Evolutionary conservation across 148 eudicot species (phyloP).

Genomic region (Talinum fruticosum): DNA sequence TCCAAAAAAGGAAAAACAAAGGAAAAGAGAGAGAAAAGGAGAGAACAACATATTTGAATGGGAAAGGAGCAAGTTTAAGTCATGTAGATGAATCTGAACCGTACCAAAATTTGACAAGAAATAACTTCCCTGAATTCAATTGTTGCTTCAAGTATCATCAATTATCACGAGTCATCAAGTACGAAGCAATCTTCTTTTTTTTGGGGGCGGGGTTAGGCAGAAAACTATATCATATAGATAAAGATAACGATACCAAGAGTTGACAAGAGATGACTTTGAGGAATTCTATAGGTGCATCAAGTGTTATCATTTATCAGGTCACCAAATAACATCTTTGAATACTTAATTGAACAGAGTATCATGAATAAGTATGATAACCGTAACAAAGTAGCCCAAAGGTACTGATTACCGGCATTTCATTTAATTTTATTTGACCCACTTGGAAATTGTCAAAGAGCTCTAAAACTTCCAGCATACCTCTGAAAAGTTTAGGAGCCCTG

Average conservation of each 20-base stretch:
- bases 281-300: not conserved
- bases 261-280: too few relatives aligned
- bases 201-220: too few relatives aligned
- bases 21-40: not conserved
- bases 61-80: not conserved
- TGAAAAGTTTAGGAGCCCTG: not conserved
- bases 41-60: not conserved
- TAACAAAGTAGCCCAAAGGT: too few relatives aligned
- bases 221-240: too few relatives aligned
- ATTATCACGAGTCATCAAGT: not conserved
- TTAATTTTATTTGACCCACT: too few relatives aligned
- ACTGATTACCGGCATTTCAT: too few relatives aligned
- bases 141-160: not conserved
- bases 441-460: too few relatives aligned
- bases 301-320: not conserved
- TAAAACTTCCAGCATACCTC: too few relatives aligned
- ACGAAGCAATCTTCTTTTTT: too few relatives aligned
- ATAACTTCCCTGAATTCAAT: not conserved
- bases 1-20: not conserved
- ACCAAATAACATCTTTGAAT: not conserved
- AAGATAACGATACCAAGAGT: too few relatives aligned
- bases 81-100: not conserved
- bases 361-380: too few relatives aligned
- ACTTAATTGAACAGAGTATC: too few relatives aligned
- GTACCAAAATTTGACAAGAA: not conserved